These are phyloP conservation scores for Candida chilensis DNA, from an alignment of 805 yeast species.

Conservation along the genomic window DNA sequence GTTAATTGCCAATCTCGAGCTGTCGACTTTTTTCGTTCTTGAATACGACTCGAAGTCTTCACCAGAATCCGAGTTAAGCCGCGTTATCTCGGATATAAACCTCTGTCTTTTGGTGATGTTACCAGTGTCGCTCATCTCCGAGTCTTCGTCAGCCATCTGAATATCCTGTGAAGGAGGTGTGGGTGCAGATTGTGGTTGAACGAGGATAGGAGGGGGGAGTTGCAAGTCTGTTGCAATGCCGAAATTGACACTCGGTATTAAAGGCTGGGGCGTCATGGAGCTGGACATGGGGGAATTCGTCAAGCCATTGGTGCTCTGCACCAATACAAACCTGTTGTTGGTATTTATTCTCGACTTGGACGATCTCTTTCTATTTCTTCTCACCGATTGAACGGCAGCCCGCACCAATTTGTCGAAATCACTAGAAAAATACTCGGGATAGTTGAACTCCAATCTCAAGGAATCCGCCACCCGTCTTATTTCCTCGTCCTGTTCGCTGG, in stretches of 20 bases:
- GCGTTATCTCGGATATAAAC: slow-evolving; percentile 24
- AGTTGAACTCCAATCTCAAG: slow-evolving; percentile 71
- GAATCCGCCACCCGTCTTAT: slow-evolving; percentile 72
- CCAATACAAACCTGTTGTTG: slow-evolving; percentile 3
- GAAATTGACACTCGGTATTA: no score
- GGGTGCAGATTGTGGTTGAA: no score
- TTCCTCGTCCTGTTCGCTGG: slow-evolving; percentile 85
- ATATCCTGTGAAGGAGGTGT: no score
- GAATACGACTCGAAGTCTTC: slow-evolving; percentile 15
- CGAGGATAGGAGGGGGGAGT: no score
- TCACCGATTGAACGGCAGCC: slow-evolving; percentile 88
- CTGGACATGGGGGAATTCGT: no score
- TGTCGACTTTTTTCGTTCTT: slow-evolving; percentile 8
- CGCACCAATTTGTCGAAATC: slow-evolving; percentile 89
- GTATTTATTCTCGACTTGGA: slow-evolving; percentile 13
- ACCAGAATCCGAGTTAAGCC: slow-evolving; percentile 19
- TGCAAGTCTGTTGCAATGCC: no score
- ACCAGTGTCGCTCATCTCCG: not conserved
- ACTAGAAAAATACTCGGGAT: slow-evolving; percentile 40
- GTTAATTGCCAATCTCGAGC: slow-evolving; percentile 36
- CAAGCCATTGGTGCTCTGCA: slow-evolving; percentile 1
- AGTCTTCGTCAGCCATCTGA: no score
- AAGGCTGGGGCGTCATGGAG: no score
- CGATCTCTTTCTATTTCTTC: slow-evolving; percentile 77
- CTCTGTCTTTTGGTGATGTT: slow-evolving; percentile 2